Evolutionary conservation across 1,139 yeast species (phyloP).

Genomic region (Magnusiomyces suaveolens): DNA sequence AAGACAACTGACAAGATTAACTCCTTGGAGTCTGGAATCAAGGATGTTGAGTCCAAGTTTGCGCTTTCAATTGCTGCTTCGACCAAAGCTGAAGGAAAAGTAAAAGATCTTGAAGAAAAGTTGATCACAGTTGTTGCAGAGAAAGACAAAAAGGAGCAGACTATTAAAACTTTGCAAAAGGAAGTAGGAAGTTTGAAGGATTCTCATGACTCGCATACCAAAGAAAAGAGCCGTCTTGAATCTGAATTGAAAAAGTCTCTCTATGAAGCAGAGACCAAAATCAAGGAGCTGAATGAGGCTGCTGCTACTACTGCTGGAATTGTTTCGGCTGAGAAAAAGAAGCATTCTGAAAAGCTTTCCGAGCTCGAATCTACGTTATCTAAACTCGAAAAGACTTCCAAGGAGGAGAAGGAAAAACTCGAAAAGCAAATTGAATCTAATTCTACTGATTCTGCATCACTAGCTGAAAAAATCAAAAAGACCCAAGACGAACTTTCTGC

Average conservation of each 20-base stretch:
- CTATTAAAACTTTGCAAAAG: neutral
- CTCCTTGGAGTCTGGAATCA: neutral
- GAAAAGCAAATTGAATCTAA: neutral
- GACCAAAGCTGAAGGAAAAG: slow-evolving; percentile 24
- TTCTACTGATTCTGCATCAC: neutral
- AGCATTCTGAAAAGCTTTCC: neutral
- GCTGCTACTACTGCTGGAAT: neutral
- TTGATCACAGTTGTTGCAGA: neutral
- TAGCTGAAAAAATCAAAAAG: neutral
- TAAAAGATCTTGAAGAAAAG: slow-evolving; percentile 30
- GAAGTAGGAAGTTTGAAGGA: neutral
- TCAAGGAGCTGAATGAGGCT: neutral
- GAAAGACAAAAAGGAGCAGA: neutral
- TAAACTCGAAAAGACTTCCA: neutral
- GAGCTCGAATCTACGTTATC: neutral
- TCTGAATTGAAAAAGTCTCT: neutral
- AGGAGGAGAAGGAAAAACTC: neutral
- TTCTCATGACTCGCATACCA: neutral
- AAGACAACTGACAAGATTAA: neutral
- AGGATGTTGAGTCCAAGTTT: neutral
- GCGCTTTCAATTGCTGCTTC: neutral
- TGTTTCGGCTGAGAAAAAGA: neutral
- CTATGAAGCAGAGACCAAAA: neutral
- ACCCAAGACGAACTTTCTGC: neutral
- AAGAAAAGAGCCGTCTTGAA: neutral